Evolutionary conservation across 2,329 filamentous ascomycete species (phyloP).

Genomic region (Fusarium secorum): DNA sequence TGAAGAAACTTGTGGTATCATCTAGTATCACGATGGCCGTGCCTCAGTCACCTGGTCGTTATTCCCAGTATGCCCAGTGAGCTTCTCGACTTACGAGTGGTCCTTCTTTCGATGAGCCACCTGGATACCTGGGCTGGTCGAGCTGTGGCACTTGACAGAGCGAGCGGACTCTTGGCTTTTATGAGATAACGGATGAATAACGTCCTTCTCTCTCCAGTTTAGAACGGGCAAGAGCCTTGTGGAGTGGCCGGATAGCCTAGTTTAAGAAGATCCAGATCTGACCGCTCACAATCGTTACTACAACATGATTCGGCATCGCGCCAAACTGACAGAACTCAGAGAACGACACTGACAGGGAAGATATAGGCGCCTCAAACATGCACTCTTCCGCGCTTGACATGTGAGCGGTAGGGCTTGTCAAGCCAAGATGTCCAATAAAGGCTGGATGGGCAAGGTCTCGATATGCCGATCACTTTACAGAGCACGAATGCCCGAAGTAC

Average conservation of each 20-base stretch:
- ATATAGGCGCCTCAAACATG: slow-evolving; percentile 33
- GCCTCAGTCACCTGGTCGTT: slow-evolving; percentile 7
- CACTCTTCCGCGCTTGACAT: slow-evolving; percentile 40
- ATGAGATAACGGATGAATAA: slow-evolving; percentile 23
- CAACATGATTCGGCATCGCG: slow-evolving; percentile 32
- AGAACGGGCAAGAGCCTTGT: neutral
- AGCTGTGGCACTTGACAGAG: slow-evolving; percentile 23
- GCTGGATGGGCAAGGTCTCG: slow-evolving; percentile 23
- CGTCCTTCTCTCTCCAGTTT: slow-evolving; percentile 1
- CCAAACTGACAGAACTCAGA: slow-evolving; percentile 27
- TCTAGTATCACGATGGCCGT: slow-evolving; percentile 32
- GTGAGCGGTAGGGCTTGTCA: slow-evolving; percentile 41
- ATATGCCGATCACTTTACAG: slow-evolving; percentile 38
- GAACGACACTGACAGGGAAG: slow-evolving; percentile 7
- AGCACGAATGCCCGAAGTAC: slow-evolving; percentile 33
- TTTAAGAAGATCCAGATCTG: slow-evolving; percentile 25
- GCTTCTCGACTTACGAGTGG: slow-evolving; percentile 12
- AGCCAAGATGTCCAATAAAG: slow-evolving; percentile 37
- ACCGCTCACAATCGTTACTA: slow-evolving; percentile 19
- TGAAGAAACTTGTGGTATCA: slow-evolving; percentile 27
- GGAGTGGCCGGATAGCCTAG: slow-evolving; percentile 8
- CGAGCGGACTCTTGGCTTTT: slow-evolving; percentile 1
- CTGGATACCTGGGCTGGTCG: slow-evolving; percentile 11
- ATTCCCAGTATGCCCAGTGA: slow-evolving; percentile 17
- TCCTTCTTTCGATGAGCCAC: slow-evolving; percentile 17